phyloP scores from a whole-genome alignment of 805 yeast genomes.

The Torulaspora microellipsoides region DNA sequence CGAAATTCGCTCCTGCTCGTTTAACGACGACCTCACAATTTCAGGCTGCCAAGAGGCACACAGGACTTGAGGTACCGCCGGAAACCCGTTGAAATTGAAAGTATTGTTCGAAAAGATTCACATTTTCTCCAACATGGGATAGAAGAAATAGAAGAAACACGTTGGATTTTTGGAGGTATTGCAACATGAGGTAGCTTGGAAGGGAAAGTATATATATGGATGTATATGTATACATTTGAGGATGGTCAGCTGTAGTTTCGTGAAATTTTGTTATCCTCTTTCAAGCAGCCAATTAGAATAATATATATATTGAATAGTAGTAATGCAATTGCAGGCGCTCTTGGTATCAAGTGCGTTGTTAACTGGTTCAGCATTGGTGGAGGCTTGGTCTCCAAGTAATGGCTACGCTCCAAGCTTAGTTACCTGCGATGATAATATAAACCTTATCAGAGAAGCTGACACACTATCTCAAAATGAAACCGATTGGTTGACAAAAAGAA shows the following conservation, averaged over 20 bases:
- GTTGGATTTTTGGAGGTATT: background rate
- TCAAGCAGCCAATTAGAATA: no score
- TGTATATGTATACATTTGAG: no score
- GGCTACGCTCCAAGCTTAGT: conserved; percentile 56
- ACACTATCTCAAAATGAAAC: conserved; percentile 42
- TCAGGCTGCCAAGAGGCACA: no score
- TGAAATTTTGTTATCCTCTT: no score
- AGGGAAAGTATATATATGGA: no score
- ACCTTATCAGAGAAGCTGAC: conserved; percentile 42
- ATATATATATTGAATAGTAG: no score
- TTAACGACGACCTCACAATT: conserved; percentile 1
- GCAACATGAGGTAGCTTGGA: no score
- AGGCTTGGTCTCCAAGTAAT: conserved; percentile 39
- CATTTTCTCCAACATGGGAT: background rate
- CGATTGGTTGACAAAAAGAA: conserved; percentile 43
- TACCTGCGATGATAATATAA: conserved; percentile 35
- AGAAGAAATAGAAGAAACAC: background rate
- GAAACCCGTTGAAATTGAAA: no score
- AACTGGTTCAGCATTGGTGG: conserved; percentile 1
- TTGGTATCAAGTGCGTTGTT: conserved; percentile 7
- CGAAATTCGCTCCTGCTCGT: background rate
- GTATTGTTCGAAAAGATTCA: no score
- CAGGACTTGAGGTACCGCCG: no score
- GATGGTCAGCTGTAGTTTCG: no score
- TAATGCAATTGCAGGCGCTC: conserved; percentile 8